Conservation (phyloP, 2,329 filamentous ascomycete species). For the Nemania serpens region DNA sequence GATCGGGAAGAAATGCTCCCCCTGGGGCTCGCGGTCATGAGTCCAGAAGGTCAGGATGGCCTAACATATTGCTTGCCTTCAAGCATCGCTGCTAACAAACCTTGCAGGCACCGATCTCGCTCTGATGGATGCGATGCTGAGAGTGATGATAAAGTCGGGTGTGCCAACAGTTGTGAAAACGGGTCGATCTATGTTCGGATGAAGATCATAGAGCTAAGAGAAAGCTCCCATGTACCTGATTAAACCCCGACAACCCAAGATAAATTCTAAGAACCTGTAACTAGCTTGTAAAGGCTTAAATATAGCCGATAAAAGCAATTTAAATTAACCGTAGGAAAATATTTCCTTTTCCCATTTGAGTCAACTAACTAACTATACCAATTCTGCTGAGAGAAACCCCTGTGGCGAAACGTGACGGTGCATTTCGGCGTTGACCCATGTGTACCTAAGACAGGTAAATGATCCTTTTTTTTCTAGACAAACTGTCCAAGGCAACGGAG, state of each 20-base stretch:
- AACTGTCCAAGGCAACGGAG: no score
- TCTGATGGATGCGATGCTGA: neutral
- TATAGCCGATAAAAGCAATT: no score
- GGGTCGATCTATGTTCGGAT: neutral
- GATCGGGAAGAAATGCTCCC: neutral
- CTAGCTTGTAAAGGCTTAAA: no score
- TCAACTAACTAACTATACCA: no score
- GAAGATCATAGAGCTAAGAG: neutral
- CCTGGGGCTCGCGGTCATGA: neutral
- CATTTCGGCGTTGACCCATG: slow-evolving; percentile 31
- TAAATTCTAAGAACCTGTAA: no score
- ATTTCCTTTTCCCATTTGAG: no score
- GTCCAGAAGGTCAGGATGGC: neutral
- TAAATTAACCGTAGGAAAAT: no score
- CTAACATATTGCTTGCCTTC: neutral
- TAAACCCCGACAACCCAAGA: no score
- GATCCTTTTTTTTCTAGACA: no score
- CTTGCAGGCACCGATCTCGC: neutral
- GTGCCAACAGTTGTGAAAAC: neutral
- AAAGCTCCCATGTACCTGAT: no score
- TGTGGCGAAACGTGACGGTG: slow-evolving; percentile 25
- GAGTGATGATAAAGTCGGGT: neutral
- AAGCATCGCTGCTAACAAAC: neutral
- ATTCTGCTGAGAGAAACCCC: no score
- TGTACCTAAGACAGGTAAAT: slow-evolving; percentile 11